Conservation (phyloP, 2,329 filamentous ascomycete species). For the Cryphonectria japonica region DNA sequence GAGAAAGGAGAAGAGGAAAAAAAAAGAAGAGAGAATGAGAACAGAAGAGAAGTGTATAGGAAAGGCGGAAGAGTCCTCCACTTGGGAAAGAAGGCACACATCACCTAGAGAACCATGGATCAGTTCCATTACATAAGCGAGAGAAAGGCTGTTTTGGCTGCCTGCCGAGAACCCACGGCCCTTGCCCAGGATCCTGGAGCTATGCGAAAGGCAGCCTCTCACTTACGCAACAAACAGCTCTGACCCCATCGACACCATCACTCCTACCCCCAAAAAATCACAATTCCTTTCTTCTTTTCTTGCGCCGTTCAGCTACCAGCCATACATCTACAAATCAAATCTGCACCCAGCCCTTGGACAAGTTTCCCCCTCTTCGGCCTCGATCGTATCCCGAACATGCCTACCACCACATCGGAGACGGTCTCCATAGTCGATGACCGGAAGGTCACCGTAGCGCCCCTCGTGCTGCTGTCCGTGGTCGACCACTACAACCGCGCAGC, state of each 20-base stretch:
- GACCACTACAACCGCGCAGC: conserved; percentile 96
- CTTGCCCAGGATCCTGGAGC: background rate
- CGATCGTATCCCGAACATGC: conserved; percentile 64
- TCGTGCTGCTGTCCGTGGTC: conserved; percentile 96
- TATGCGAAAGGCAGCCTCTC: conserved; percentile 4
- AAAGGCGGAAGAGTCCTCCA: background rate
- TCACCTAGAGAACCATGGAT: too few relatives aligned
- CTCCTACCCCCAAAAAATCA: background rate
- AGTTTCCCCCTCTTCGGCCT: conserved; percentile 21
- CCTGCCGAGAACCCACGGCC: background rate
- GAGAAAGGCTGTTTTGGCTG: background rate
- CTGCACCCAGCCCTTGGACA: conserved; percentile 21
- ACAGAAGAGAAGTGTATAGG: background rate
- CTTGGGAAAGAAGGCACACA: background rate
- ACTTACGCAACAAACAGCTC: conserved; percentile 8
- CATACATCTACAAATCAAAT: conserved; percentile 23
- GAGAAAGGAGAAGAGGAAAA: background rate
- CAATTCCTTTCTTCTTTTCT: background rate
- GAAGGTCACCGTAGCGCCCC: conserved; percentile 94
- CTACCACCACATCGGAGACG: conserved; percentile 94
- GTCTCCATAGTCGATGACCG: conserved; percentile 84
- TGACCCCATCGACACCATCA: background rate
- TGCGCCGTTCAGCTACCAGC: background rate
- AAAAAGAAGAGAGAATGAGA: background rate
- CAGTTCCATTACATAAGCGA: background rate